Base-by-base conservation (phyloP, 331 rosid genomes). In the Quercus lobata region DNA sequence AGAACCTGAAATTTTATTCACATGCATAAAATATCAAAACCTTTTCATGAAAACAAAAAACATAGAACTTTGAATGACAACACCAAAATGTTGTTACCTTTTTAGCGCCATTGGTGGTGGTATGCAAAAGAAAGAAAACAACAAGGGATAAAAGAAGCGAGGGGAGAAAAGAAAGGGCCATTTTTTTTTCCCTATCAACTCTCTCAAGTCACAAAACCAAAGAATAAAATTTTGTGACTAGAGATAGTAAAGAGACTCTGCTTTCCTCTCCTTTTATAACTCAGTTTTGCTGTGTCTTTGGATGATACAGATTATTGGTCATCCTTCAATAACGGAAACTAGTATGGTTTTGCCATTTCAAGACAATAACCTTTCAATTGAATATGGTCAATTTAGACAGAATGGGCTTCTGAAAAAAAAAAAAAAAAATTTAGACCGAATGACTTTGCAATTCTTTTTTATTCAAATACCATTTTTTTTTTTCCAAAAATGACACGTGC, bases 131-230 rank as follows among this genome's bases (percentile, higher is more conserved):
- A n/a, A n/a, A n/a, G n/a, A n/a, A n/a, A n/a, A n/a, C n/a, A 58
- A 78, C 18, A 74, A 81, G 27, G 9, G 75, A 16, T 9, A 83
- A 46, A 7, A 88, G 70, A 19, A 83, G 7, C 34, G 79, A 57
- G 46, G 81, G 73, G 58, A 57, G 69, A 52, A 21, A 16, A 6
- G 35, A 34, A 57, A 57, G 2, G 18, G 55, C 74, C 88, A 85
- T 27, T 85, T 8, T 15, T 12, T 25, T 6, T 62, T 77, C 7
- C 7, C 27, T 54, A 66, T 14, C 32, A 17, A 19, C 35, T 35
- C 30, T 30, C 19, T 18, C 8, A 1, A 4, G 2, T 3, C 17
- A 49, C 54, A 18, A 14, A 83, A 56, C 34, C 49, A 14, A 9
- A 7, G 9, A 17, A 16, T 32, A 22, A 29, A 27, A 3, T 11